phyloP scores from a whole-genome alignment of 2,329 filamentous ascomycete genomes.

The Tolypocladium nubicola region DNA sequence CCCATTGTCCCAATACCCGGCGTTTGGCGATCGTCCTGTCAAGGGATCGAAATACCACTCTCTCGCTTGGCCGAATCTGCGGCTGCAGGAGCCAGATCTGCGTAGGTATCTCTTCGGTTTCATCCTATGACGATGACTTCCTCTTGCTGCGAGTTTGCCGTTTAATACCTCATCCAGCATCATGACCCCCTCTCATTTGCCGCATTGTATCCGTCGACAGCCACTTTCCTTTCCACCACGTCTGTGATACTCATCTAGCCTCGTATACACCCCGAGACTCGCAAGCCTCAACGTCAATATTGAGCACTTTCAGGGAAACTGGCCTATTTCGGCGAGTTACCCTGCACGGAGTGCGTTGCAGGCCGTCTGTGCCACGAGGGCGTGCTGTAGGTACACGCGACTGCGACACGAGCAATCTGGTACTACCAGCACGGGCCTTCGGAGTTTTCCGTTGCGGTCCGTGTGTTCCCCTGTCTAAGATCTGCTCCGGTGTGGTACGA shows the following conservation, averaged over 20 bases:
- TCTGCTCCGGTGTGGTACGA: not conserved
- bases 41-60: not conserved
- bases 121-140: not conserved
- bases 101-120: not conserved
- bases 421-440: not conserved
- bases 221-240: no score
- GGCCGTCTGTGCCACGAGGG: no score
- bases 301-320: no score
- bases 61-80: not conserved
- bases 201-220: no score
- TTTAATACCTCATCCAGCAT: not conserved
- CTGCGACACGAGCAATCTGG: not conserved
- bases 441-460: not conserved
- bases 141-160: no score
- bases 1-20: not conserved
- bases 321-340: not conserved
- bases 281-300: no score
- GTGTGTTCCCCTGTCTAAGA: not conserved
- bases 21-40: not conserved
- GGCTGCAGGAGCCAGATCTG: not conserved
- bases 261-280: no score
- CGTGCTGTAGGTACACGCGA: not conserved
- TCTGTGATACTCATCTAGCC: no score
- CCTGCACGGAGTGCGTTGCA: not conserved
- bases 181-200: not conserved